phyloP scores from a whole-genome alignment of 2,329 filamentous ascomycete species.

The Pseudogymnoascus sp. region DNA sequence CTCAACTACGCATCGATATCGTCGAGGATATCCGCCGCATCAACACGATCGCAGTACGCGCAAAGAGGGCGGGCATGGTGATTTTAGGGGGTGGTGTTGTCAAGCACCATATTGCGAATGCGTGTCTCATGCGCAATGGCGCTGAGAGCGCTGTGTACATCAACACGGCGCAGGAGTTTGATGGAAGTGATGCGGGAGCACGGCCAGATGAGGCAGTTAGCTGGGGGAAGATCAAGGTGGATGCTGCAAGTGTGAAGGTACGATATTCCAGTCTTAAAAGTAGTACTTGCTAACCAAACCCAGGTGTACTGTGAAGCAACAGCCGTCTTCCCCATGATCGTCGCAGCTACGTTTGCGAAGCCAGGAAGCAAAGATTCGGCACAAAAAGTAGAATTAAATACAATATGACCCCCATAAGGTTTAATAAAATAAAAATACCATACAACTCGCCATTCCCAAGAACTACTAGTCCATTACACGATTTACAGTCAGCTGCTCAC shows the following conservation, averaged over 20 bases:
- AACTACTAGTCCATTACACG: neutral
- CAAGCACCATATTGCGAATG: constrained; percentile 98
- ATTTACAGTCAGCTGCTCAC: neutral
- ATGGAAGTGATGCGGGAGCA: constrained; percentile 92
- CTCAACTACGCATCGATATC: constrained; percentile 78
- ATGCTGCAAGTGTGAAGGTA: constrained; percentile 84
- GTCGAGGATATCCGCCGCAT: constrained; percentile 89
- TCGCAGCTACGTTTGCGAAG: constrained; percentile 60
- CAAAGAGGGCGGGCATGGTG: constrained; percentile 87
- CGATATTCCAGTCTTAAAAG: constrained; percentile 18
- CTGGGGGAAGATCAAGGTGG: constrained; percentile 95
- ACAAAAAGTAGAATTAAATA: constrained; percentile 9
- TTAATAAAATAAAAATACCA: neutral
- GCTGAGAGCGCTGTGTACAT: constrained; percentile 96
- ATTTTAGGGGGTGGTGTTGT: constrained; percentile 90
- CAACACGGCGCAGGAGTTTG: constrained; percentile 95
- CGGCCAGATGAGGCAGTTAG: constrained; percentile 94
- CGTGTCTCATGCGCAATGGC: constrained; percentile 93
- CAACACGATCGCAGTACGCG: constrained; percentile 84
- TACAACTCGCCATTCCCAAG: neutral
- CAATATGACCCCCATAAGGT: neutral
- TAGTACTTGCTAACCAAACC: constrained; percentile 2
- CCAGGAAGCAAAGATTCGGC: constrained; percentile 4
- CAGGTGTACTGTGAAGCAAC: constrained; percentile 60
- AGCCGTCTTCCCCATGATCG: constrained; percentile 58